Evolutionary conservation across 78 protist species (phyloP).

Genomic region (Mantamonas sphyraenae): DNA sequence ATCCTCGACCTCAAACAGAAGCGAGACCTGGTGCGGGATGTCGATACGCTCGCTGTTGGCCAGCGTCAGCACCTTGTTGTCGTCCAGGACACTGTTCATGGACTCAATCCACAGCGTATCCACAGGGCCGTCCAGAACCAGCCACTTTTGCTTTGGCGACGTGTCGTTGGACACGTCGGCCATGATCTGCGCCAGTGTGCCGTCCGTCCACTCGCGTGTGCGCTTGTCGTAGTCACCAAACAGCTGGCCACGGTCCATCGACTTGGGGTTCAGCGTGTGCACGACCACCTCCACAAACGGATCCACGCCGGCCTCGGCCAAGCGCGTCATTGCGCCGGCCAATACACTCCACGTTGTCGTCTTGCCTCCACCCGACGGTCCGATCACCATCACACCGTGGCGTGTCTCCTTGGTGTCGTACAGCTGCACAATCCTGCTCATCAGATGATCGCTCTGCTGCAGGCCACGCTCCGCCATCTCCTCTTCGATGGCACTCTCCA

Average conservation of each 20-base stretch:
- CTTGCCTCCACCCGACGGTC: slow-evolving; percentile 63
- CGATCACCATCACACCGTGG: slow-evolving; percentile 85
- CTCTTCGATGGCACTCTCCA: slow-evolving; percentile 19
- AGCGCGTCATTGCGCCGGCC: slow-evolving; percentile 22
- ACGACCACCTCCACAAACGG: slow-evolving; percentile 20
- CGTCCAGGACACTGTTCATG: slow-evolving; percentile 84
- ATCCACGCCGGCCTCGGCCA: slow-evolving; percentile 9
- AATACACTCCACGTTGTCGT: slow-evolving; percentile 57
- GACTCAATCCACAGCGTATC: slow-evolving; percentile 78
- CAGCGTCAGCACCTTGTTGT: slow-evolving; percentile 72
- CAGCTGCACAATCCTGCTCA: slow-evolving; percentile 55
- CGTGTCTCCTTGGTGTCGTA: slow-evolving; percentile 66
- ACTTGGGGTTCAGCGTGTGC: slow-evolving; percentile 59
- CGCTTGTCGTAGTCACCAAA: slow-evolving; percentile 46
- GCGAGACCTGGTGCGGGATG: slow-evolving; percentile 46
- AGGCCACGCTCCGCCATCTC: slow-evolving; percentile 16
- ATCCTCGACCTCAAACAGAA: slow-evolving; percentile 76
- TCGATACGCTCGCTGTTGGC: slow-evolving; percentile 64
- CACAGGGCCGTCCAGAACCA: slow-evolving; percentile 72
- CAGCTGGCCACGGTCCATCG: slow-evolving; percentile 46
- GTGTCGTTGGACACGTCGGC: slow-evolving; percentile 36
- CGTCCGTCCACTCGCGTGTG: slow-evolving; percentile 78
- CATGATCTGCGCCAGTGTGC: slow-evolving; percentile 34
- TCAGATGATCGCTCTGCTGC: slow-evolving; percentile 12
- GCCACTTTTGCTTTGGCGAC: slow-evolving; percentile 48